A percentile compares a stretch with the other conserved stretches of the same genome.
These are phyloP conservation scores for Cylindrotheca fusiformis DNA, from an alignment of 108 stramenopile species.

Conservation along the genomic window DNA sequence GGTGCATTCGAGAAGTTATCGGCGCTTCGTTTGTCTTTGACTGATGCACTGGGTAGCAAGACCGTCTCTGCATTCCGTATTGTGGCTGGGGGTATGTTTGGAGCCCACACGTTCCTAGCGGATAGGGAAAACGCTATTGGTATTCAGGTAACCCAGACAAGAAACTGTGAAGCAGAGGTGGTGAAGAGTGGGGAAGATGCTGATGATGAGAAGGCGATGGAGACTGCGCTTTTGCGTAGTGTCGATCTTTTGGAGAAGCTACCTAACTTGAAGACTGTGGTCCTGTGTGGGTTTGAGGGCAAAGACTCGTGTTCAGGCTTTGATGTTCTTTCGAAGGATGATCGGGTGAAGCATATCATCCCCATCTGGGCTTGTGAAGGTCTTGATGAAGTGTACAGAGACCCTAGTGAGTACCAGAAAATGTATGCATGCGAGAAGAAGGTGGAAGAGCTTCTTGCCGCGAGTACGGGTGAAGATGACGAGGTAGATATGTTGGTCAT, in stretches of 20 bases:
- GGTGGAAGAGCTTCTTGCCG: neutral
- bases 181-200: neutral
- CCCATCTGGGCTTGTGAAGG: slow-evolving; percentile 15
- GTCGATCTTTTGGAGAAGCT: neutral
- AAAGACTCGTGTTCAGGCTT: slow-evolving; percentile 4
- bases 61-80: slow-evolving; percentile 52
- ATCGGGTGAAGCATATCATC: slow-evolving; percentile 10
- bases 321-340: slow-evolving; percentile 1
- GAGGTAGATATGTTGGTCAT: slow-evolving; percentile 26
- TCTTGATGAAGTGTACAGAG: neutral
- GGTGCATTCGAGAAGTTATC: slow-evolving; percentile 42
- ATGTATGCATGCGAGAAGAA: slow-evolving; percentile 42
- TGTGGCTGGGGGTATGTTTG: slow-evolving; percentile 79
- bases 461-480: neutral
- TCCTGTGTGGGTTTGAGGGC: slow-evolving; percentile 24
- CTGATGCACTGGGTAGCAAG: slow-evolving; percentile 36
- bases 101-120: slow-evolving; percentile 54
- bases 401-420: neutral
- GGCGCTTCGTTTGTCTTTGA: slow-evolving; percentile 28
- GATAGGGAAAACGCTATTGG: slow-evolving; percentile 13
- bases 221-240: neutral
- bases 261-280: slow-evolving; percentile 13
- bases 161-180: slow-evolving; percentile 3
- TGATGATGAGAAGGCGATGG: neutral
- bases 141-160: neutral